Evolutionary conservation across 805 yeast genomes (phyloP), one percentile per base, ranked within the genome.

Genomic region (Groenewaldozyma tartarivorans): DNA sequence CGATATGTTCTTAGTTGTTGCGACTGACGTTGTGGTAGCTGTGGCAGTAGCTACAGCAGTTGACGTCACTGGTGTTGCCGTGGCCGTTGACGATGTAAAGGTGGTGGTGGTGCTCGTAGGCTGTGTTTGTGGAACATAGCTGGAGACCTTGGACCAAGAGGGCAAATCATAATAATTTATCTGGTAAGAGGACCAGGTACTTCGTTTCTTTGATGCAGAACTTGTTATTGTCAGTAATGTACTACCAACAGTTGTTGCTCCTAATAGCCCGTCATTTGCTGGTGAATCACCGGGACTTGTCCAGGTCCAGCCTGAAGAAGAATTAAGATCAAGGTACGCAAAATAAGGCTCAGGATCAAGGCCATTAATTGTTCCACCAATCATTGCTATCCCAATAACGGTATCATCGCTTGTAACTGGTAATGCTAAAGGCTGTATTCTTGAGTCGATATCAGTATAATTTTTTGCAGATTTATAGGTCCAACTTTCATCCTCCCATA

Each of bases 401-500:
- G 21, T 44, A 21, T 32, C 39, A 33, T 18, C 41, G 17, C 33
- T n/a, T 6, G 46, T 20, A 1, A 77, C 57, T 0, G 90, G 85
- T 22, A 81, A 58, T 3, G 69, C 64, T 44, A 79, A 55, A 0
- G 86, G 63, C 33, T 60, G 56, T 3, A 64, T 67, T 37, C 92
- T 63, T 5, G 85, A 68, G 46, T 74, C 75, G 1, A 81, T 63
- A 22, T 46, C 44, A 7, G 61, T 45, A 29, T 60, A 59, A 39
- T 54, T 55, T 7, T 50, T 46, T 1, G 51, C 55, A 51, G 46
- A 57, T 50, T 31, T 58, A 54, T 75, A 81, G 2, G 82, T 70
- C 94, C 94, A 84, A 5, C 82, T 62, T 37, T 67, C 64, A 45
- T 74, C 75, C 49, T 77, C 77, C 83, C 87, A 81, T 2, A 79